Evolutionary conservation across 23 red algal genomes (phyloP).

Genomic region (Agarophyton chilense): DNA sequence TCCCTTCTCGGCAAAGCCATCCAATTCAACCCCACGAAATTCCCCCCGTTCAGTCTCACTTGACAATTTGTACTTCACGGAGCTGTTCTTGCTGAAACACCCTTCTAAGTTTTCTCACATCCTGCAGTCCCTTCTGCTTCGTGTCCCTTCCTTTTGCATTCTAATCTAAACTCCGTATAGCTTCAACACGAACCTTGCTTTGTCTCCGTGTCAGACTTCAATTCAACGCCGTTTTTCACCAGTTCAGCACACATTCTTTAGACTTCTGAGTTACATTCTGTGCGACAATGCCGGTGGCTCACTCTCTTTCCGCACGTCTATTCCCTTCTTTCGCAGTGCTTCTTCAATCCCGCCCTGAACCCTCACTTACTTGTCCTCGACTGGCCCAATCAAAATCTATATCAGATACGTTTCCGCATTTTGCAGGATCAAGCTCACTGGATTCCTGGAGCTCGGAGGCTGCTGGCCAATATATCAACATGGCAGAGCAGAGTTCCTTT

Average conservation of each 20-base stretch:
- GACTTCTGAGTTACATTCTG: background rate
- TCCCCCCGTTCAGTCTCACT: background rate
- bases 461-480: background rate
- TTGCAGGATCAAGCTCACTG: background rate
- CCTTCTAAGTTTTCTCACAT: background rate
- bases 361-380: background rate
- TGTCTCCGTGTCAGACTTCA: background rate
- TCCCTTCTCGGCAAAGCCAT: background rate
- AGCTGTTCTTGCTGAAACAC: background rate
- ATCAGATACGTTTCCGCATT: background rate
- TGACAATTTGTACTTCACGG: background rate
- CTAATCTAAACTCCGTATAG: background rate
- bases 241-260: background rate
- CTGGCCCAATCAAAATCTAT: background rate
- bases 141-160: constrained; percentile 26
- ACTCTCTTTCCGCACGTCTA: background rate
- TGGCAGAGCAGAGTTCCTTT: background rate
- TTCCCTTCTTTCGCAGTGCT: constrained; percentile 14
- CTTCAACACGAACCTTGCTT: background rate
- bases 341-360: background rate
- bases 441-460: background rate
- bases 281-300: background rate
- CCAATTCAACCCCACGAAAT: constrained; percentile 8
- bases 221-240: background rate
- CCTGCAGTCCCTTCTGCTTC: no score